Evolutionary conservation across 495 filamentous ascomycete species (phyloP).

Genomic region (Stereocaulon alpinum): DNA sequence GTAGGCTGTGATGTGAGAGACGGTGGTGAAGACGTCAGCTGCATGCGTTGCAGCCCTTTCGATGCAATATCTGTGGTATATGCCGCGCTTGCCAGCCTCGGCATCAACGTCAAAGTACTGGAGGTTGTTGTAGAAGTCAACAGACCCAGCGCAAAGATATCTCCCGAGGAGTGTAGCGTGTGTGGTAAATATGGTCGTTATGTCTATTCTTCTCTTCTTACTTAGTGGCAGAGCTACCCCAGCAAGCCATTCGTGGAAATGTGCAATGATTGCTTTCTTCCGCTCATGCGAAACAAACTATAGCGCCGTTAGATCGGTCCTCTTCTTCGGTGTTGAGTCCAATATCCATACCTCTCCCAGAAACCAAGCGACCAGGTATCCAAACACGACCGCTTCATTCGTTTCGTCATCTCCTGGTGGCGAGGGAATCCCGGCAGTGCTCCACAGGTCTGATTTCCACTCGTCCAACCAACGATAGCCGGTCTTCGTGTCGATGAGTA

Average conservation of each 20-base stretch:
- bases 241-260: constrained; percentile 98
- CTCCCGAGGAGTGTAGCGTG: constrained; percentile 90
- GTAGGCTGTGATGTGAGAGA: constrained; percentile 96
- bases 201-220: constrained; percentile 87
- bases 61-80: constrained; percentile 98
- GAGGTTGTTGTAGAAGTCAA: constrained; percentile 99
- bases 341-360: constrained; percentile 71
- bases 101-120: constrained; percentile 95
- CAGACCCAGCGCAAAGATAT: constrained; percentile 92
- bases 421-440: constrained; percentile 79
- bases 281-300: constrained; percentile 92
- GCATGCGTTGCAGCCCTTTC: constrained; percentile 86
- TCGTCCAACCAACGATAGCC: constrained; percentile 86
- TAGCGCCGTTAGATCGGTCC: constrained; percentile 1
- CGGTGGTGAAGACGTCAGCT: constrained; percentile 94
- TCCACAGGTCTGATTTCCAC: constrained; percentile 97
- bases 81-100: constrained; percentile 93
- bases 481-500: constrained; percentile 90
- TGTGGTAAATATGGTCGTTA: constrained; percentile 98
- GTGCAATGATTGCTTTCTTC: constrained; percentile 80
- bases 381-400: constrained; percentile 95
- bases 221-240: constrained; percentile 90
- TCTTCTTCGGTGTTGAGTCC: not conserved
- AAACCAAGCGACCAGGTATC: constrained; percentile 96
- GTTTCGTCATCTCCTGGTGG: constrained; percentile 89